Evolutionary conservation across 202 grass and related monocot species (phyloP), one percentile per base, ranked within the genome.

Genomic region (Bolboschoenoplectus hybrid): DNA sequence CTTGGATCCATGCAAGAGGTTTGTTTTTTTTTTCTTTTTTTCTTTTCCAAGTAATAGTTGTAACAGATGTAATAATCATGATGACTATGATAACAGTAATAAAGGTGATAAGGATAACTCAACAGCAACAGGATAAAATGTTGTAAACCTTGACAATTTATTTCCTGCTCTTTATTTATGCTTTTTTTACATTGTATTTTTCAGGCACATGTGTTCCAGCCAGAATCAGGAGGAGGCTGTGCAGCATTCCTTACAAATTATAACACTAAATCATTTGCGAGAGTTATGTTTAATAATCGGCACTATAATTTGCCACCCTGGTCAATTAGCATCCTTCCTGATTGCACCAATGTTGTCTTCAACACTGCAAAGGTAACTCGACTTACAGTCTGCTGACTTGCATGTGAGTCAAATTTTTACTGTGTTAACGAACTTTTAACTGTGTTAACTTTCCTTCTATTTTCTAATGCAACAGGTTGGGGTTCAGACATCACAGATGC

Each of bases 261-360:
- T 72, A 93, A 99, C 74, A 84, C 88, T 26, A 91, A 97, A 61
- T 96, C 93, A 20, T 89, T 90, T 85, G 86, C 91, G 0, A 92
- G 88, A 81, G 88, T 99, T 75, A 73, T 87, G 74, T 97, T 99
- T 90, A 90, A 94, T 81, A 99, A 97, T 87, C 88, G 87, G 55
- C 81, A 97, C 35, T 99, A 99, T 86, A 97, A 71, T 60, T 87
- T 99, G 67, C 97, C 97, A 84, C 97, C 97, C 85, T 99, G 97
- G 93, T 99, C 97, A 83, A 99, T 99, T 68, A 99, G 93, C 88
- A 92, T 99, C 85, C 92, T 99, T 89, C 90, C 93, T 70, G 97
- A 99, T 81, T 97, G 97, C 83, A 94, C 86, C 86, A 99, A 92
- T 82, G 93, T 94, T 12, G 92, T 97, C 78, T 99, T 93, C 80